Base-by-base conservation (phyloP, 2,329 filamentous ascomycete genomes). In the Allantophomopsis lycopodina region DNA sequence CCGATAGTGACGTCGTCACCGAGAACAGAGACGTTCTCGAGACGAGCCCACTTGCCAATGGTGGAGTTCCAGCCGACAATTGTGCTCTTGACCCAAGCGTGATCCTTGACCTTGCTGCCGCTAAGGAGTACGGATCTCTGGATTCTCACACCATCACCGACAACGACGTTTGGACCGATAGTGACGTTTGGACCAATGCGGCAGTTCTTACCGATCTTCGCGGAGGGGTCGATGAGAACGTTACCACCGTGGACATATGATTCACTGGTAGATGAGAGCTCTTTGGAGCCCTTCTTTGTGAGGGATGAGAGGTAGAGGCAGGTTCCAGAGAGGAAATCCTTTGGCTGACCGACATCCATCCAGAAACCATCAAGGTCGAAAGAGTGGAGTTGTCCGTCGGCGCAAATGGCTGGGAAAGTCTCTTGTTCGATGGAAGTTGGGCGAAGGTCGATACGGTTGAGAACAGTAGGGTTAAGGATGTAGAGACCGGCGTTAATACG, bases 261-360 rank as follows among this genome's bases (percentile, higher is more conserved):
- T 63, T 89, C 81, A 11, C 71, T 74, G 34, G 72, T 61, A 2
- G 87, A 69, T 7, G 80, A 78, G 38, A 96, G 82, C 44, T 83
- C 72, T 67, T 93, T 88, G 57, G 85, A 84, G 58, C 79, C 77
- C 66, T 83, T 87, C 76, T 94, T 94, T 43, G 87, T 74, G 44
- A 96, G 75, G 3, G 86, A 94, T 36, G 85, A 87, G 39, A 98
- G 83, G 68, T 95, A 96, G 46, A 98, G 73, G 66, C 89, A 96
- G 45, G 91, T 96, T 46, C 89, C 89, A 16, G 83, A 86, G 41
- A 98, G 71, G 75, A 96, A 98, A 60, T 98, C 89, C 70, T 96
- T 98, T 52, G 89, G 89, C 66, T 98, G 89, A 54, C 89, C 89
- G 48, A 98, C 86, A 53, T 96, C 89, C 89, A 96, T 96, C 89